Base-by-base conservation (phyloP, 805 yeast species). In the Schizosaccharomyces japonicus region DNA sequence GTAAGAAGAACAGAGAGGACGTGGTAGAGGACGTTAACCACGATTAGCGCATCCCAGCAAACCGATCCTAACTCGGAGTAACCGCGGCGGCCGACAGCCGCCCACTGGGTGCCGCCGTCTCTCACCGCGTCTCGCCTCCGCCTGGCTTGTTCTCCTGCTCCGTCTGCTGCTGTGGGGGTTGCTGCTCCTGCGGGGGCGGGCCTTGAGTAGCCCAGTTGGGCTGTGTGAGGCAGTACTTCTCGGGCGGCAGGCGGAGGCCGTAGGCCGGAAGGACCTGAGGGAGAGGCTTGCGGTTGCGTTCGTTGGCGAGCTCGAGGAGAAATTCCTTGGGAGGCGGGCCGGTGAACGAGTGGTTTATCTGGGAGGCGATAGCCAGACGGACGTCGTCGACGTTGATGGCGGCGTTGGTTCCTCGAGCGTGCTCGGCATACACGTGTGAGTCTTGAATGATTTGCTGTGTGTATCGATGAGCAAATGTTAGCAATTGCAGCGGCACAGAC, bases 161-260 rank as follows among this genome's bases (percentile, higher is more conserved):
- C 42, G 23, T 36, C n/a, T 27, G 17, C 13, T 10, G 8, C 3
- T 36, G 27, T 13, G 17, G 15, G 8, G 42, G 27, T 4, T 15
- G 4, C 2, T 36, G 27, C 26, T 36, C 25, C 23, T 8, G 17
- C 13, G 6, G 8, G 2, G 17, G 25, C 25, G 7, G 5, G 13
- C 8, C 13, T 11, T 5, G 17, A 13, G 27, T 6, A 36, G 78
- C 76, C 39, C 47, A 29, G 52, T 80, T 84, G 52, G 70, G 71
- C 1, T 81, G 90, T 0, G 94, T 84, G 48, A 85, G 65, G 63
- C 96, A 85, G 64, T 83, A 85, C 71, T 85, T 90, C 65, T 90
- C 99, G 3, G 98, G 96, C 2, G 99, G 99, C 47, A 92, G 67
- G 53, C 95, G 73, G 34, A 90, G 70, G 8, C 98, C 96, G 78